These are phyloP conservation scores for Abelmoschus esculentus DNA, from an alignment of 345 rosid genomes.

Conservation along the genomic window DNA sequence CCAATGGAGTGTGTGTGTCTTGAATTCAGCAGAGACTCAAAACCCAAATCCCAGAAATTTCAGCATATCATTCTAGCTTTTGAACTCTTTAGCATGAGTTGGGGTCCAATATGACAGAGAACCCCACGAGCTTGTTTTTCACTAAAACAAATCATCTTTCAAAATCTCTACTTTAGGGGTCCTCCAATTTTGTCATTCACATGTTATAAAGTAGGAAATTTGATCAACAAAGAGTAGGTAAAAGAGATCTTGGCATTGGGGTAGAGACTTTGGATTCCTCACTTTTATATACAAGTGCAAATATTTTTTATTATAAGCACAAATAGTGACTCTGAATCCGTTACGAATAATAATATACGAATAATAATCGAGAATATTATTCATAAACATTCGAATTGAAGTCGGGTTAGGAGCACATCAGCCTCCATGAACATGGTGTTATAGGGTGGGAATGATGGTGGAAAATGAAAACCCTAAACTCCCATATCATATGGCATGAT, in stretches of 20 bases:
- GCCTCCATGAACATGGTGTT: not conserved
- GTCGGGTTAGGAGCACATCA: too few species aligned
- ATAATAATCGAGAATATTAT: too few species aligned
- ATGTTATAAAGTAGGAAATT: conserved; percentile 27
- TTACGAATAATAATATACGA: too few species aligned
- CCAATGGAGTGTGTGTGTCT: conserved; percentile 14
- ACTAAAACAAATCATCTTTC: conserved; percentile 25
- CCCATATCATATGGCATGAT: not conserved
- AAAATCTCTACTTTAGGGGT: conserved; percentile 34
- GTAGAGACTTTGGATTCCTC: conserved; percentile 57
- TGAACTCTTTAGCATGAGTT: conserved; percentile 23
- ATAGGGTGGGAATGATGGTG: not conserved
- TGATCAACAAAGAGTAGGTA: conserved; percentile 4
- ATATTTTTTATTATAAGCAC: too few species aligned
- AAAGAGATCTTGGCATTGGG: conserved; percentile 43
- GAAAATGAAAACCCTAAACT: conserved; percentile 3
- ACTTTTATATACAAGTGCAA: conserved; percentile 16
- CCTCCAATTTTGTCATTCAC: conserved; percentile 37
- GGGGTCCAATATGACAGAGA: conserved; percentile 23
- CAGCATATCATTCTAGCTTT: too few species aligned
- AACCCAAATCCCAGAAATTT: too few species aligned
- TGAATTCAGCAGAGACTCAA: conserved; percentile 24
- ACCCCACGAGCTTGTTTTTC: conserved; percentile 36
- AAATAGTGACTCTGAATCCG: too few species aligned
- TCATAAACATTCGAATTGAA: too few species aligned